phyloP scores from a whole-genome alignment of 805 yeast species.

The Debaryomyces tyrocola region DNA sequence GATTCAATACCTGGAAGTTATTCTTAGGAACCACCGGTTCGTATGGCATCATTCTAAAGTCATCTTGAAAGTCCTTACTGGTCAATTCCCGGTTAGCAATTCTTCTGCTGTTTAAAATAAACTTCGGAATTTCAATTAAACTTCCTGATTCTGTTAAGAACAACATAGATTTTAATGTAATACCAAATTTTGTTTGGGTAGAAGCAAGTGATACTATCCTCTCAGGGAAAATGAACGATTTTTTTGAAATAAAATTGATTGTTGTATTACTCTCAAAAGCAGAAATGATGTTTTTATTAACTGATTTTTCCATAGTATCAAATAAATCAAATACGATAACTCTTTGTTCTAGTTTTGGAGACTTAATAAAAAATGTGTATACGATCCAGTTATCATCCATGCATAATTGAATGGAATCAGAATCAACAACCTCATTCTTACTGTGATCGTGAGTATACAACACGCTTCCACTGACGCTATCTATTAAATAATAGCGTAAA shows the following conservation, averaged over 20 bases:
- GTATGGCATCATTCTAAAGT: constrained; percentile 62
- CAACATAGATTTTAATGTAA: constrained; percentile 54
- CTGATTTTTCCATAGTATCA: constrained; percentile 44
- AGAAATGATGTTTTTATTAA: constrained; percentile 22
- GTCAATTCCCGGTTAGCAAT: constrained; percentile 55
- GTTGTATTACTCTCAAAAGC: constrained; percentile 31
- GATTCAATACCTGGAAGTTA: constrained; percentile 33
- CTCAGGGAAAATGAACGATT: constrained; percentile 65
- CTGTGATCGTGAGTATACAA: constrained; percentile 46
- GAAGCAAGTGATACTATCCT: constrained; percentile 52
- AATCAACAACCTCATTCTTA: constrained; percentile 38
- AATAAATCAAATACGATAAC: constrained; percentile 76
- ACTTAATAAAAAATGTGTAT: constrained; percentile 57
- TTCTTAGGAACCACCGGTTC: constrained; percentile 57
- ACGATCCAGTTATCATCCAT: constrained; percentile 85
- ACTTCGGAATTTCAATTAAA: constrained; percentile 69
- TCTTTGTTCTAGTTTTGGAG: constrained; percentile 51
- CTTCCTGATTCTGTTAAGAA: constrained; percentile 60
- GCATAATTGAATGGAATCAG: constrained; percentile 47
- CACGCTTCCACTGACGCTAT: constrained; percentile 67
- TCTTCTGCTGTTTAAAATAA: constrained; percentile 66
- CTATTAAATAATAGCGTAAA: constrained; percentile 56
- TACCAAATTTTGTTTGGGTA: constrained; percentile 34
- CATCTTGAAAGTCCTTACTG: constrained; percentile 50
- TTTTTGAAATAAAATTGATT: constrained; percentile 49